These are phyloP conservation scores for Zopfochytrium polystomum DNA, from an alignment of 371 early-diverging fungal species.

Conservation along the genomic window DNA sequence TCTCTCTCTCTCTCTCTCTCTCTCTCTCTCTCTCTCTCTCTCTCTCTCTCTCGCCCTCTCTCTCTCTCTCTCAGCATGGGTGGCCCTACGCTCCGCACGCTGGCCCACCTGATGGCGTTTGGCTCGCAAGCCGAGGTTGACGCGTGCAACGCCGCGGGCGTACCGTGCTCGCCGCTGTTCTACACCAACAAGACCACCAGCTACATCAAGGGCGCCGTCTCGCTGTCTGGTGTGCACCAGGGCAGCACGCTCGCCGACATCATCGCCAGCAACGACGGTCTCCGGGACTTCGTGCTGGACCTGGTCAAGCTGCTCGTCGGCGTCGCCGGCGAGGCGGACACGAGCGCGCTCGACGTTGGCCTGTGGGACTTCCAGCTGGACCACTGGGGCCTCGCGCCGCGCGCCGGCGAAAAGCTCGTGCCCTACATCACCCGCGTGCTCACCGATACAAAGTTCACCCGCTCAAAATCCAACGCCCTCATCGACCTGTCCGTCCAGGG, in stretches of 20 bases:
- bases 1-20: too few species aligned
- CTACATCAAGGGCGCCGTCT: neutral
- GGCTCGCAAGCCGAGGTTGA: slow-evolving; percentile 14
- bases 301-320: slow-evolving; percentile 7
- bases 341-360: too few species aligned
- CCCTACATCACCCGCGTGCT: slow-evolving; percentile 15
- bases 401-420: slow-evolving; percentile 5
- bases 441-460: slow-evolving; percentile 1
- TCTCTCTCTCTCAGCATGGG: too few species aligned
- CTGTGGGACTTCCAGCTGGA: slow-evolving; percentile 15
- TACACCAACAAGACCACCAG: slow-evolving; percentile 18
- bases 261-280: neutral
- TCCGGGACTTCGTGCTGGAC: too few species aligned
- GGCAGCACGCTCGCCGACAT: slow-evolving; percentile 15
- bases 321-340: neutral
- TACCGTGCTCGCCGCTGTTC: slow-evolving; percentile 11
- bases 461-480: slow-evolving; percentile 1
- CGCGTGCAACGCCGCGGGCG: slow-evolving; percentile 5
- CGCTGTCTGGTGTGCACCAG: neutral
- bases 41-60: too few species aligned
- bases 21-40: too few species aligned
- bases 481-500: slow-evolving; percentile 17
- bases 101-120: slow-evolving; percentile 7
- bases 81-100: slow-evolving; percentile 17
- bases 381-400: slow-evolving; percentile 12